These are phyloP conservation scores for Mortierella hygrophila DNA, from an alignment of 192 early-diverging fungal species.

Conservation along the genomic window DNA sequence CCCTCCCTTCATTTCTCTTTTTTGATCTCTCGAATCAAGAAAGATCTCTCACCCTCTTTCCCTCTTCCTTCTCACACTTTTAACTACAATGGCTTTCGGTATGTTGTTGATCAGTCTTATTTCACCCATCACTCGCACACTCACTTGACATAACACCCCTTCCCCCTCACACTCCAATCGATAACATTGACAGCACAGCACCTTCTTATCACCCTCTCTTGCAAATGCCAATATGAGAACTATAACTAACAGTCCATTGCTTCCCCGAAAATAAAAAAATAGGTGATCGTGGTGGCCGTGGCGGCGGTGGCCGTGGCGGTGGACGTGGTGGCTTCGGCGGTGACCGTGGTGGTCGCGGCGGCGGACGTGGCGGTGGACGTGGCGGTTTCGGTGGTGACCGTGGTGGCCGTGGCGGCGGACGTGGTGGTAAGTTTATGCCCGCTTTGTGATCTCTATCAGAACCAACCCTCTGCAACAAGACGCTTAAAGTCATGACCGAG, in stretches of 20 bases:
- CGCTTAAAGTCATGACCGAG: slow-evolving; percentile 18
- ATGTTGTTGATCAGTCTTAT: slow-evolving; percentile 5
- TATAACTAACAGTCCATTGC: slow-evolving; percentile 3
- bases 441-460: slow-evolving; percentile 26
- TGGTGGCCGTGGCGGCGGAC: slow-evolving; percentile 63
- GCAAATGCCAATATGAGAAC: not conserved
- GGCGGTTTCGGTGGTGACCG: slow-evolving; percentile 67
- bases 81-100: slow-evolving; percentile 36
- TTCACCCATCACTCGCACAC: not conserved
- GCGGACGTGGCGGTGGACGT: slow-evolving; percentile 59
- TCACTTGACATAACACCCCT: not conserved
- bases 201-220: no score
- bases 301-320: slow-evolving; percentile 36
- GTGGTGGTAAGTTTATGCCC: slow-evolving; percentile 58
- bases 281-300: slow-evolving; percentile 56
- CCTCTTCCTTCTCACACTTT: not conserved
- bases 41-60: slow-evolving; percentile 9
- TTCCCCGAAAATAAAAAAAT: not conserved
- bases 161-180: not conserved
- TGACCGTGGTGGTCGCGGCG: slow-evolving; percentile 56
- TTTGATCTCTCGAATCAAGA: slow-evolving; percentile 7
- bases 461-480: slow-evolving; percentile 9
- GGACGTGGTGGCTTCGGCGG: slow-evolving; percentile 53
- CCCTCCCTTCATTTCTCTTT: not conserved
- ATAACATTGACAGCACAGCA: not conserved